phyloP scores from a whole-genome alignment of 192 early-diverging fungal species.

The Anaeromyces robustus region DNA sequence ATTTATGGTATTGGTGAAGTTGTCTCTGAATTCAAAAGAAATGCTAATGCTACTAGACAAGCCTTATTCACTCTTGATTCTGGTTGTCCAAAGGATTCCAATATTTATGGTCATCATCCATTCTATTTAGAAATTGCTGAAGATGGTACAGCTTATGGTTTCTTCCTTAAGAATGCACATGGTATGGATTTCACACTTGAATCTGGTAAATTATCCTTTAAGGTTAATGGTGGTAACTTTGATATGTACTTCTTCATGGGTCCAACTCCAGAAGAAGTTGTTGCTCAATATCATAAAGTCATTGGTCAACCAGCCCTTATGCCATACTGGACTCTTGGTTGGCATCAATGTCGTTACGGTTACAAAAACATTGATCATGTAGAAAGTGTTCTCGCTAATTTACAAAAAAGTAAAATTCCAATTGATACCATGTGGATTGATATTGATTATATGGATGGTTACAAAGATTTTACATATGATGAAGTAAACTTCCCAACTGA shows the following conservation, averaged over 20 bases:
- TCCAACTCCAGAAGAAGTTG: slow-evolving; percentile 19
- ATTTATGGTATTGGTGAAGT: slow-evolving; percentile 53
- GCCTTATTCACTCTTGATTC: slow-evolving; percentile 24
- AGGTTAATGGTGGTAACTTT: slow-evolving; percentile 41
- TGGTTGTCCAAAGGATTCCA: slow-evolving; percentile 21
- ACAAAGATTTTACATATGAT: slow-evolving; percentile 43
- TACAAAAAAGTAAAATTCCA: slow-evolving; percentile 40
- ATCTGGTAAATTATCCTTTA: slow-evolving; percentile 31
- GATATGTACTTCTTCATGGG: slow-evolving; percentile 48
- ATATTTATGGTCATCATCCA: slow-evolving; percentile 48
- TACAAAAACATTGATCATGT: slow-evolving; percentile 36
- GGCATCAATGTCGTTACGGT: slow-evolving; percentile 49
- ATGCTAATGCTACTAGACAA: slow-evolving; percentile 15
- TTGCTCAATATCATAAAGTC: slow-evolving; percentile 40
- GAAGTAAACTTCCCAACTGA: slow-evolving; percentile 27
- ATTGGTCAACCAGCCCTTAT: slow-evolving; percentile 43
- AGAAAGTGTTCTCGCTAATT: slow-evolving; percentile 28
- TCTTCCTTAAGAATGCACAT: slow-evolving; percentile 38
- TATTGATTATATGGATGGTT: slow-evolving; percentile 55
- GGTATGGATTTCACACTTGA: slow-evolving; percentile 48
- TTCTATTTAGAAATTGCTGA: slow-evolving; percentile 44
- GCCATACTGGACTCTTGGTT: slow-evolving; percentile 43
- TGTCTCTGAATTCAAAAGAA: slow-evolving; percentile 31
- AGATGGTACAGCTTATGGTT: slow-evolving; percentile 21
- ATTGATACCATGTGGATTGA: slow-evolving; percentile 51